These are phyloP conservation scores for Physcomitrium patens DNA, from an alignment of 225 moss, liverwort and hornwort genomes.

Conservation along the genomic window DNA sequence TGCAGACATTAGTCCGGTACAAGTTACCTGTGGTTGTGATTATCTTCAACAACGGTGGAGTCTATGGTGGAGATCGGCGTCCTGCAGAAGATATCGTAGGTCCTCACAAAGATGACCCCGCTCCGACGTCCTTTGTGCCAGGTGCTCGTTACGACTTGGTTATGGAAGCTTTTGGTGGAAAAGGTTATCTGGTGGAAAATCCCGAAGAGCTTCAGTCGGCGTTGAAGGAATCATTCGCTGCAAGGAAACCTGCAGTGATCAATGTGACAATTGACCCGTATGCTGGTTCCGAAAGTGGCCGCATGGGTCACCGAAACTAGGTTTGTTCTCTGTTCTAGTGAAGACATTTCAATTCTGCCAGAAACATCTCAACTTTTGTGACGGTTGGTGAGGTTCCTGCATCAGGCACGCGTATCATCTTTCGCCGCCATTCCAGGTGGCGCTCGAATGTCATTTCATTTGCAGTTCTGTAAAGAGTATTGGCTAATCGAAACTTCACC, in stretches of 20 bases:
- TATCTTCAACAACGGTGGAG: conserved; percentile 97
- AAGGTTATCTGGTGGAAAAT: conserved; percentile 79
- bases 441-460: conserved; percentile 12
- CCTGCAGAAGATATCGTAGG: conserved; percentile 73
- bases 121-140: conserved; percentile 98
- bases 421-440: conserved; percentile 9
- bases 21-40: conserved; percentile 91
- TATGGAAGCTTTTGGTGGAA: conserved; percentile 96
- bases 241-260: conserved; percentile 85
- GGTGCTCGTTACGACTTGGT: conserved; percentile 93
- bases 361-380: not conserved
- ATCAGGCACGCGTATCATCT: not conserved
- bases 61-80: conserved; percentile 95
- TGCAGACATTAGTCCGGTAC: conserved; percentile 96
- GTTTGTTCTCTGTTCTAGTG: not conserved
- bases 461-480: conserved; percentile 21
- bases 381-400: conserved; percentile 13
- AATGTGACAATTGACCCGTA: conserved; percentile 92
- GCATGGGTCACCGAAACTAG: conserved; percentile 95
- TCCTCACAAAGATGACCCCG: conserved; percentile 85
- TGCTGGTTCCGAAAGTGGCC: conserved; percentile 96
- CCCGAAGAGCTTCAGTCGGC: conserved; percentile 84
- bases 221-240: conserved; percentile 75
- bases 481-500: conserved; percentile 15
- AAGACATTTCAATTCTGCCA: not conserved